phyloP scores from a whole-genome alignment of 176 grass and related monocot genomes.

The Guadua angustifolia region DNA sequence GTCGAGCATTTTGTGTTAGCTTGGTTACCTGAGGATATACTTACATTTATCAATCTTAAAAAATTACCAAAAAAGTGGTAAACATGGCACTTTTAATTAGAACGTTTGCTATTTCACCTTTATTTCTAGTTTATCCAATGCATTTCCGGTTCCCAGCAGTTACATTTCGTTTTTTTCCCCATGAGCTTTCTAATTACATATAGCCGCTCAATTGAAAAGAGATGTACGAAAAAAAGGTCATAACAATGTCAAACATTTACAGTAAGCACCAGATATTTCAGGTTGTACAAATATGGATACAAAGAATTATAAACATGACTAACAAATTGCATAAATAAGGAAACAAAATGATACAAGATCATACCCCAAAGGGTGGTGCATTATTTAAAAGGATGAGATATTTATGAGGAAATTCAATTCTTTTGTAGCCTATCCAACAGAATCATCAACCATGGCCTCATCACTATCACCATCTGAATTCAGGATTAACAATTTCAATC shows the following conservation, averaged over 20 bases:
- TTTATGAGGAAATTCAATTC: constrained; percentile 26
- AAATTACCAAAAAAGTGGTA: background rate
- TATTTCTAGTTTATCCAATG: background rate
- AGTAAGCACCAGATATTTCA: constrained; percentile 23
- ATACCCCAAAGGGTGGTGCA: background rate
- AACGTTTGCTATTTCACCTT: background rate
- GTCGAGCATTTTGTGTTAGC: background rate
- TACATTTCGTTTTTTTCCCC: background rate
- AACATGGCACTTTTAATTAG: background rate
- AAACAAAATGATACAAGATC: constrained; percentile 27
- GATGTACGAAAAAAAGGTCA: background rate
- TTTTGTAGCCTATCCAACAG: constrained; percentile 52
- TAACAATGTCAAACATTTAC: background rate
- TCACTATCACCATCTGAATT: constrained; percentile 50
- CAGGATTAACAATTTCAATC: constrained; percentile 68
- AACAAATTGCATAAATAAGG: background rate
- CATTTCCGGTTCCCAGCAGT: background rate
- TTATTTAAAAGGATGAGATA: constrained; percentile 6
- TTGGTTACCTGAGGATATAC: background rate
- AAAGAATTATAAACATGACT: constrained; percentile 6
- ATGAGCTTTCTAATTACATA: background rate
- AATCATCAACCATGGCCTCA: constrained; percentile 66
- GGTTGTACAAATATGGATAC: background rate
- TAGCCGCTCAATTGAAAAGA: background rate
- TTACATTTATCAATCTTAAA: background rate